phyloP scores from a whole-genome alignment of 169 alveolate genomes.

The Cyclospora cayetanensis region DNA sequence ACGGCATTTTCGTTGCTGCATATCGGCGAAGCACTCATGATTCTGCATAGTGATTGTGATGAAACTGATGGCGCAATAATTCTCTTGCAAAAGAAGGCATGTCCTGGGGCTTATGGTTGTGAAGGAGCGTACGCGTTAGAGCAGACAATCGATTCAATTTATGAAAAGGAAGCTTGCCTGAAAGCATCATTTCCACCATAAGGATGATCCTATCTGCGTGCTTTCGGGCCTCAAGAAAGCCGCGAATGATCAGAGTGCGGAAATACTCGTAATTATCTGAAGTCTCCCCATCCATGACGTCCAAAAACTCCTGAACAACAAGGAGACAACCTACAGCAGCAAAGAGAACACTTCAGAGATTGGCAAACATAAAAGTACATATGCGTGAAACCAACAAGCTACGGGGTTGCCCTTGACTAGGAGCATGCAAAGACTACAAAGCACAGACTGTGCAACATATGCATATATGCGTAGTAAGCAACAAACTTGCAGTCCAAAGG shows the following conservation, averaged over 20 bases:
- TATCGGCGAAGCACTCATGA: neutral
- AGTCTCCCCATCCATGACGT: slow-evolving; percentile 93
- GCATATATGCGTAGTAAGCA: too few relatives aligned
- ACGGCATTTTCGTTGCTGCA: slow-evolving; percentile 90
- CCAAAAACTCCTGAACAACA: slow-evolving; percentile 90
- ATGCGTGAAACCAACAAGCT: too few relatives aligned
- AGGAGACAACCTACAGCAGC: neutral
- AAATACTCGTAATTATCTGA: slow-evolving; percentile 92
- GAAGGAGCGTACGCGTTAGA: neutral
- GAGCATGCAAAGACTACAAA: too few relatives aligned
- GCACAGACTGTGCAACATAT: too few relatives aligned
- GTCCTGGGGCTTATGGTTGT: neutral
- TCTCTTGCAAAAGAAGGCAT: too few relatives aligned
- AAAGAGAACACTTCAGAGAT: too few relatives aligned
- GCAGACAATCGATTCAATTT: too few relatives aligned
- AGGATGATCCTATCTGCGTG: slow-evolving; percentile 89
- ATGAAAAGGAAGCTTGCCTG: slow-evolving; percentile 77
- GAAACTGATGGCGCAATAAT: too few relatives aligned
- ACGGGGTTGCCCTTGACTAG: too few relatives aligned
- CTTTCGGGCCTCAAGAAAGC: slow-evolving; percentile 90
- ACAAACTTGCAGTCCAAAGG: too few relatives aligned
- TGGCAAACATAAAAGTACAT: too few relatives aligned
- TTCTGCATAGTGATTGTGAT: too few relatives aligned
- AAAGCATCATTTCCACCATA: slow-evolving; percentile 91
- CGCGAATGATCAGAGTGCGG: slow-evolving; percentile 85